Percentiles rank a stretch among this genome's conserved stretches.
Evolutionary conservation across 2,329 filamentous ascomycete genomes (phyloP).

Genomic region (Aaosphaeria pasadenensis): DNA sequence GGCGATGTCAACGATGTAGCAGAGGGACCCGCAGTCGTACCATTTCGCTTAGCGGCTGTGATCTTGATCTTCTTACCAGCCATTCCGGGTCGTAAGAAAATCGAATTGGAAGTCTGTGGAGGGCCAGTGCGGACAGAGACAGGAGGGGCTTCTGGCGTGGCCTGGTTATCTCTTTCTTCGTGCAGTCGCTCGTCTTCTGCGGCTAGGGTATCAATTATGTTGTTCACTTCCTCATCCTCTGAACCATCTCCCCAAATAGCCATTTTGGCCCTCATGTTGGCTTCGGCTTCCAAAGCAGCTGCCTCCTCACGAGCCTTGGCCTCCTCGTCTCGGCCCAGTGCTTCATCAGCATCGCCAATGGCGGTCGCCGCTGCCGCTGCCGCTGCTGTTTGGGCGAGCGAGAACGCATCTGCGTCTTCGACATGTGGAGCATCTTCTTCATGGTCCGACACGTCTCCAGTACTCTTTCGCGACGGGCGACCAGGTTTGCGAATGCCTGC

Average conservation of each 20-base stretch:
- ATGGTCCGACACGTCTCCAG: constrained; percentile 21
- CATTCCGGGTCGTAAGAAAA: constrained; percentile 25
- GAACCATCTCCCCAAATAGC: constrained; percentile 26
- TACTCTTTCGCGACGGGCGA: constrained; percentile 22
- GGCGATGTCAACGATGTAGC: constrained; percentile 7
- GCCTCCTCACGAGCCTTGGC: constrained; percentile 15
- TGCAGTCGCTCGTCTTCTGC: constrained; percentile 14
- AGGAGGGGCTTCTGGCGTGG: not conserved
- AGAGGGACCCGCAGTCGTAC: constrained; percentile 2
- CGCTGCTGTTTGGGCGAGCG: constrained; percentile 18
- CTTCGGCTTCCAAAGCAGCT: constrained; percentile 28
- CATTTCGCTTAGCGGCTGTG: constrained; percentile 20
- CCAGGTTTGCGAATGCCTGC: constrained; percentile 23
- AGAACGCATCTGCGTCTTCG: constrained; percentile 13
- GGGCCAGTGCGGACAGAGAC: constrained; percentile 8
- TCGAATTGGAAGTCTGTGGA: constrained; percentile 22
- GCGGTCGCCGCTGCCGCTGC: constrained; percentile 10
- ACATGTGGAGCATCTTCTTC: constrained; percentile 28
- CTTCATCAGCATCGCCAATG: constrained; percentile 7
- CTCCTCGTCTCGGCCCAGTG: constrained; percentile 9
- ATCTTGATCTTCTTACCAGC: constrained; percentile 37
- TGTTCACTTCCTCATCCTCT: constrained; percentile 21
- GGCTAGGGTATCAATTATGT: constrained; percentile 23
- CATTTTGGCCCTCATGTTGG: constrained; percentile 35
- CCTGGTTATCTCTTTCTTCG: constrained; percentile 3